Base-by-base conservation (phyloP, 495 filamentous ascomycete species). In the Paragyromitra xinjiangensis region DNA sequence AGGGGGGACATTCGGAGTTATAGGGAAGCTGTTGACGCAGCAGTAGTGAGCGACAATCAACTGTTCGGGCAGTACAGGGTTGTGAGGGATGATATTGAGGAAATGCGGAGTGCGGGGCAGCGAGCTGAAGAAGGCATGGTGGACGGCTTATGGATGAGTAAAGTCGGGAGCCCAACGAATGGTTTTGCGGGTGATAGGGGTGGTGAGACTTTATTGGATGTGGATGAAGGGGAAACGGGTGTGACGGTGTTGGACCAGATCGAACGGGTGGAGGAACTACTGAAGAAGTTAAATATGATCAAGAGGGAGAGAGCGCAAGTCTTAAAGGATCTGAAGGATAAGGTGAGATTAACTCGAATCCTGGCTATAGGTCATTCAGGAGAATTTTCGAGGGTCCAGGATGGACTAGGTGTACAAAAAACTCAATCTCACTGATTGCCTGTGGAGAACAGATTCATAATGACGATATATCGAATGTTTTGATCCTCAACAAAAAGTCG, bases 401-500 rank as follows among this genome's bases (percentile, higher is more conserved):
- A 48, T 26, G 39, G 45, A 26, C 37, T n/a, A 22, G 5, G 42
- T 69, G 29, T 69, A 50, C 70, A 61, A 69, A 26, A 61, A 58
- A 26, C 40, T n/a, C 55, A 69, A 59, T 69, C 71, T 34, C 42
- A 65, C 74, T 77, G 55, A 73, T 53, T 64, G 67, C 19, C 12
- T 73, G 3, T 73, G 68, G 59, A 64, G 34, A 53, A 44, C 71
- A 99, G 95, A 91, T 95, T 61, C 95, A 95, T 84, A 92, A 90
- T 80, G 96, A 99, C 80, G 96, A 99, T 81, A 98, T 98, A 76
- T 97, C 95, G 12, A 94, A 96, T 81, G 94, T 98, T 29, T 85
- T 98, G 78, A 98, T 99, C 61, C 86, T 99, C 48, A 99, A 99
- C 86, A 97, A 98, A 81, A 98, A 98, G 81, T 90, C 93, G 1